Conservation (phyloP, 2,329 filamentous ascomycete species). For the Penicillium griseofulvum region DNA sequence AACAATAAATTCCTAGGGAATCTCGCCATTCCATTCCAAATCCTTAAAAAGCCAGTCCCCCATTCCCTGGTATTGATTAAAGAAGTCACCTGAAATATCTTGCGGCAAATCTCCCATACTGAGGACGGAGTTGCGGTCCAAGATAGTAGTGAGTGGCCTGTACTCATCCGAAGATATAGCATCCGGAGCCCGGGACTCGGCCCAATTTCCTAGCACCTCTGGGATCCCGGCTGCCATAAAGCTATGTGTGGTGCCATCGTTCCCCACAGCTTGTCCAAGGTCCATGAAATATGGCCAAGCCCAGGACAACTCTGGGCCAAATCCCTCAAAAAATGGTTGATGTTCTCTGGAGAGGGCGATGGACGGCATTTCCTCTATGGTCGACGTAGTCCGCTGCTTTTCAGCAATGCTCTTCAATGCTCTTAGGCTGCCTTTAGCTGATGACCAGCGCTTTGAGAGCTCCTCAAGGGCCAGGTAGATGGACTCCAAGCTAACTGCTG, state of each 20-base stretch:
- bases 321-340: constrained; percentile 22
- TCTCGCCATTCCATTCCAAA: constrained; percentile 25
- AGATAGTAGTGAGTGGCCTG: constrained; percentile 22
- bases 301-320: constrained; percentile 28
- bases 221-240: not conserved
- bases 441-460: constrained; percentile 30
- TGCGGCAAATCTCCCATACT: constrained; percentile 9
- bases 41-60: constrained; percentile 31
- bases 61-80: constrained; percentile 29
- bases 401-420: constrained; percentile 27
- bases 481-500: constrained; percentile 20
- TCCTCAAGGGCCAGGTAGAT: constrained; percentile 28
- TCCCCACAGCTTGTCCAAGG: not conserved
- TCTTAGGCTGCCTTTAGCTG: constrained; percentile 26
- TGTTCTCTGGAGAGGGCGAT: constrained; percentile 20
- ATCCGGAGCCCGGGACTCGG: constrained; percentile 19
- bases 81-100: constrained; percentile 15
- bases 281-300: constrained; percentile 23
- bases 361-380: not conserved
- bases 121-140: constrained; percentile 20
- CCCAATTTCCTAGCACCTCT: not conserved
- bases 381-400: constrained; percentile 11
- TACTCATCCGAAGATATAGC: constrained; percentile 16
- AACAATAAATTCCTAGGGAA: constrained; percentile 1
- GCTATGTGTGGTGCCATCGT: not conserved